Evolutionary conservation across 2,329 filamentous ascomycete species (phyloP).

Genomic region (Aspergillus terreus): DNA sequence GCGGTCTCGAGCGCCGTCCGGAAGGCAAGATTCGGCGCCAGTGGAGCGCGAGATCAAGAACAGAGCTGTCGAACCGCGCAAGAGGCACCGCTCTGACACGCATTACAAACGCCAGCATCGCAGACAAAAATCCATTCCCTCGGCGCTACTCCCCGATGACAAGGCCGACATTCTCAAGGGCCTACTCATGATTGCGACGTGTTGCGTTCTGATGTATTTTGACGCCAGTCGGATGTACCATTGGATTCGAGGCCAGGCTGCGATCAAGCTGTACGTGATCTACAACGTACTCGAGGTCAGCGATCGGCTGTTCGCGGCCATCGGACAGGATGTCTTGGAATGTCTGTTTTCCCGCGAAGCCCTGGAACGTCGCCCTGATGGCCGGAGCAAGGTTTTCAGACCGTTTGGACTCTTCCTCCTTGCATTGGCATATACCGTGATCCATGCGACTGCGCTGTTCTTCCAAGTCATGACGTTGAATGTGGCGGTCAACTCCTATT

Average conservation of each 20-base stretch:
- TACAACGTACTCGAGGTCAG: slow-evolving; percentile 93
- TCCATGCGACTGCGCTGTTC: slow-evolving; percentile 84
- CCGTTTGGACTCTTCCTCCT: slow-evolving; percentile 90
- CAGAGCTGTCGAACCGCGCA: slow-evolving; percentile 17
- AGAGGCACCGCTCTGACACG: slow-evolving; percentile 26
- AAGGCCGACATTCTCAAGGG: slow-evolving; percentile 95
- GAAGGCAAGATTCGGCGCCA: slow-evolving; percentile 11
- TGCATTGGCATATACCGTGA: slow-evolving; percentile 79
- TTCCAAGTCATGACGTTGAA: slow-evolving; percentile 98
- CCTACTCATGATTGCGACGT: slow-evolving; percentile 80
- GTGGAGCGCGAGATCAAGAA: slow-evolving; percentile 21
- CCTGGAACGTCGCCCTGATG: slow-evolving; percentile 78
- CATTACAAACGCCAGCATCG: slow-evolving; percentile 52
- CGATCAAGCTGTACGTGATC: slow-evolving; percentile 97
- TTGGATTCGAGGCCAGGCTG: slow-evolving; percentile 90
- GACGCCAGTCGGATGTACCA: slow-evolving; percentile 98
- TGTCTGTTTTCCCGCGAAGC: slow-evolving; percentile 93
- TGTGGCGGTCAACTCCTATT: slow-evolving; percentile 97
- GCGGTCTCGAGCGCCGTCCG: slow-evolving; percentile 13
- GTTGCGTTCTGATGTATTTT: slow-evolving; percentile 78
- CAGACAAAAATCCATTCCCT: slow-evolving; percentile 79
- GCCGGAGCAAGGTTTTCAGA: slow-evolving; percentile 83
- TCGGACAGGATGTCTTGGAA: slow-evolving; percentile 94
- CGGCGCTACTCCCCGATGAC: slow-evolving; percentile 77
- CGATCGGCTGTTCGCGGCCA: slow-evolving; percentile 81